These are phyloP conservation scores for Daldinia sp. DNA, from an alignment of 2,329 filamentous ascomycete species.

Conservation along the genomic window DNA sequence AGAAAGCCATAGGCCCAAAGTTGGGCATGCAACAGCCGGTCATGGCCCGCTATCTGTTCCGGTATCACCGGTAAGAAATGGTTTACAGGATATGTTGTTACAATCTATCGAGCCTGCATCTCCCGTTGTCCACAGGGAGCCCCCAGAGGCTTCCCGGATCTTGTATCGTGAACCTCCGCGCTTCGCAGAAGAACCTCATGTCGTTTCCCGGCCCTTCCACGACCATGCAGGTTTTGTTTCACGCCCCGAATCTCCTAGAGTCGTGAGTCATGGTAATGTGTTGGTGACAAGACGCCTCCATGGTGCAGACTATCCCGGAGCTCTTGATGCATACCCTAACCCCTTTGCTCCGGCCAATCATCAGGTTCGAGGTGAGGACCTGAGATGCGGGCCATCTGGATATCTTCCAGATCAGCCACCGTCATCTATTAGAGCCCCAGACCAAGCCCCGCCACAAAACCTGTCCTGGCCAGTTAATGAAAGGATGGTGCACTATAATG, in stretches of 20 bases:
- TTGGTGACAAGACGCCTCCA: conserved; percentile 37
- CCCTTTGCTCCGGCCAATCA: conserved; percentile 38
- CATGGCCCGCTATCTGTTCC: conserved; percentile 32
- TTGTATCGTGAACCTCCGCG: conserved; percentile 35
- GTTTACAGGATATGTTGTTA: conserved; percentile 46
- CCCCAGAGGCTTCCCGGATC: conserved; percentile 28
- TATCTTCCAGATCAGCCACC: conserved; percentile 30
- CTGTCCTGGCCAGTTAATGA: conserved; percentile 27
- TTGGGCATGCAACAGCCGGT: conserved; percentile 40
- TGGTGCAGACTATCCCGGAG: conserved; percentile 37
- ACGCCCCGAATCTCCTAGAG: conserved; percentile 35
- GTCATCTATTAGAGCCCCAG: conserved; percentile 6
- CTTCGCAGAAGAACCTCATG: conserved; percentile 35
- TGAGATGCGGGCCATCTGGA: conserved; percentile 26
- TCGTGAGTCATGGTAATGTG: conserved; percentile 35
- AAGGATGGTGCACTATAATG: conserved; percentile 28
- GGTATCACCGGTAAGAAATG: conserved; percentile 41
- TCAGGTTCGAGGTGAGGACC: conserved; percentile 32
- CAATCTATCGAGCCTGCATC: conserved; percentile 47
- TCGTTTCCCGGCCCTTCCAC: conserved; percentile 35
- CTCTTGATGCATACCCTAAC: conserved; percentile 29
- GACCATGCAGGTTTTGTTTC: conserved; percentile 30
- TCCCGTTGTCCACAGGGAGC: conserved; percentile 29
- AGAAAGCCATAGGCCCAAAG: conserved; percentile 45
- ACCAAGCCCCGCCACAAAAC: conserved; percentile 25